phyloP scores from a whole-genome alignment of 306 rosid genomes.

The Cicer cuneatum region DNA sequence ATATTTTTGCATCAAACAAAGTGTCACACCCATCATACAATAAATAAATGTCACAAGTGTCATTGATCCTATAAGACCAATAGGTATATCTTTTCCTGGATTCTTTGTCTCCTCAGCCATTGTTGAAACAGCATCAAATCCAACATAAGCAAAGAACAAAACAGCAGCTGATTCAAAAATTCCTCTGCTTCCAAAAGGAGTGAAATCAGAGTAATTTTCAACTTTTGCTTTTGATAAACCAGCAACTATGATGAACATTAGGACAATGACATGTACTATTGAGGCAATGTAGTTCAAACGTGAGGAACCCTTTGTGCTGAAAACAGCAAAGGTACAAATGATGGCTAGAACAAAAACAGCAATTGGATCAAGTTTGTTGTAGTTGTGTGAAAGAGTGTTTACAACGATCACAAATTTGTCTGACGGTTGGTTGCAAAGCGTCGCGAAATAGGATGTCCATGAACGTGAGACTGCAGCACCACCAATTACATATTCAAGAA shows the following conservation, averaged over 20 bases:
- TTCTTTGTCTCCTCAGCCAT: slow-evolving; percentile 83
- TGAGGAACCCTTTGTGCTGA: slow-evolving; percentile 73
- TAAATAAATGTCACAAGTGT: slow-evolving; percentile 47
- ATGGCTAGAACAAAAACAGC: slow-evolving; percentile 50
- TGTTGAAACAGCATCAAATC: slow-evolving; percentile 74
- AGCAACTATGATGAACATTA: slow-evolving; percentile 68
- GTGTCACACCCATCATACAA: slow-evolving; percentile 59
- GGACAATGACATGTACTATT: slow-evolving; percentile 54
- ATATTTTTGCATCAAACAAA: slow-evolving; percentile 66
- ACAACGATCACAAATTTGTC: slow-evolving; percentile 61
- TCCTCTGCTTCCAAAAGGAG: slow-evolving; percentile 54
- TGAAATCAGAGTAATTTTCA: slow-evolving; percentile 52
- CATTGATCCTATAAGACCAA: slow-evolving; percentile 77
- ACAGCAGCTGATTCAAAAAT: slow-evolving; percentile 65
- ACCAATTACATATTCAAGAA: slow-evolving; percentile 68
- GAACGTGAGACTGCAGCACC: slow-evolving; percentile 82
- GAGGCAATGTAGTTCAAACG: slow-evolving; percentile 75
- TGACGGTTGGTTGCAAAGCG: slow-evolving; percentile 66
- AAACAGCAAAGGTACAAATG: slow-evolving; percentile 48
- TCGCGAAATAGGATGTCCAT: slow-evolving; percentile 90
- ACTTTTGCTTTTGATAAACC: slow-evolving; percentile 64
- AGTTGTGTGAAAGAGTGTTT: slow-evolving; percentile 19
- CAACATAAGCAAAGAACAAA: slow-evolving; percentile 72
- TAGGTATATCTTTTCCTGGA: slow-evolving; percentile 70
- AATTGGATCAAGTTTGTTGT: slow-evolving; percentile 63